phyloP scores from a whole-genome alignment of 257 asterid species.

The Ehretia macrophylla region DNA sequence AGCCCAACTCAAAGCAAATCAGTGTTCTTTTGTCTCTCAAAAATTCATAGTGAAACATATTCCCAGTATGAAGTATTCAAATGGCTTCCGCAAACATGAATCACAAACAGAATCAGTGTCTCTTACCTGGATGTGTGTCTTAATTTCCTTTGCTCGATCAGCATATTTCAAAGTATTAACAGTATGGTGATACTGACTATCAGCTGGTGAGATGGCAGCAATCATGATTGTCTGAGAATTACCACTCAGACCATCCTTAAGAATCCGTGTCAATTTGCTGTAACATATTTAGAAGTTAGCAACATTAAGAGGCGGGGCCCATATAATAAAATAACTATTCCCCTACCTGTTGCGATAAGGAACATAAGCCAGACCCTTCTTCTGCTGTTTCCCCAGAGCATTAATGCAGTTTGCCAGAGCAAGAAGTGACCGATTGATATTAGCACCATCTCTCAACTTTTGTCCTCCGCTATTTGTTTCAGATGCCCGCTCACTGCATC shows the following conservation, averaged over 20 bases:
- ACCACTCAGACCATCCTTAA: conserved; percentile 96
- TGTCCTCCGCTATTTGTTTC: conserved; percentile 92
- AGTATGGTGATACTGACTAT: conserved; percentile 87
- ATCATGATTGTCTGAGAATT: conserved; percentile 95
- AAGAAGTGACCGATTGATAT: conserved; percentile 86
- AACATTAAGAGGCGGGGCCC: conserved; percentile 16
- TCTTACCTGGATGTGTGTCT: conserved; percentile 92
- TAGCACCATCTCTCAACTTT: conserved; percentile 97
- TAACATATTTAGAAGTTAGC: conserved; percentile 21
- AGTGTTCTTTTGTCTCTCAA: background rate
- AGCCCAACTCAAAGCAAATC: too few species aligned
- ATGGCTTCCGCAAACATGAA: background rate
- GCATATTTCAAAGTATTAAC: conserved; percentile 93
- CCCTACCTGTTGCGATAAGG: conserved; percentile 90
- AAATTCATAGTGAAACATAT: background rate
- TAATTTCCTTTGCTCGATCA: conserved; percentile 91
- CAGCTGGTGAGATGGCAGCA: conserved; percentile 89
- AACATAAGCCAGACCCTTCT: conserved; percentile 96
- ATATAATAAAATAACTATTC: conserved; percentile 9
- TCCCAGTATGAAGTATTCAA: background rate
- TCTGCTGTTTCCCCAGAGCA: conserved; percentile 92
- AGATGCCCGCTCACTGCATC: conserved; percentile 89
- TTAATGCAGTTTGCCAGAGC: conserved; percentile 97
- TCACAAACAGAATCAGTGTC: background rate
- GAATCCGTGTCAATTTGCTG: conserved; percentile 97